A percentile compares a stretch with the other conserved stretches of the same genome.
phyloP scores from a whole-genome alignment of 192 early-diverging fungal species.

The Linnemannia zychae region DNA sequence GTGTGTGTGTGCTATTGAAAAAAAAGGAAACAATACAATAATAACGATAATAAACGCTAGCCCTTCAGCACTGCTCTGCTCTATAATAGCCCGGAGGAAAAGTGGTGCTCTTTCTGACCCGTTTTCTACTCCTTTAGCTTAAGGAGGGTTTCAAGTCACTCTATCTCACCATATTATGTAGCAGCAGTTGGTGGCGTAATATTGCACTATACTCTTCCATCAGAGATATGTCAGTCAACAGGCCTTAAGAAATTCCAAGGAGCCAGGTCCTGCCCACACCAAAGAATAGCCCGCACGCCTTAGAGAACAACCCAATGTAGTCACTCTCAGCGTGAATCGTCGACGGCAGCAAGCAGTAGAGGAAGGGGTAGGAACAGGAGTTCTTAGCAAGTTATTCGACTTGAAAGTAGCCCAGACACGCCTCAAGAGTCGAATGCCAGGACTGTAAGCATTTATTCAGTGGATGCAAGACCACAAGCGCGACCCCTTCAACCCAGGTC shows the following conservation, averaged over 20 bases:
- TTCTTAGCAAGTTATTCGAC: neutral
- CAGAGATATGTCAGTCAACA: slow-evolving; percentile 1
- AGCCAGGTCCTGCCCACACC: neutral
- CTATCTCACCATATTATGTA: too few species aligned
- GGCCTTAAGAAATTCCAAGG: neutral
- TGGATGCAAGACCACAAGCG: neutral
- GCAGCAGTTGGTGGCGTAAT: too few species aligned
- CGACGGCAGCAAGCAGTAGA: slow-evolving; percentile 11
- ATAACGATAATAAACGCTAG: too few species aligned
- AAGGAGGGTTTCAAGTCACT: too few species aligned
- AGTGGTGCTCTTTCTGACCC: too few species aligned
- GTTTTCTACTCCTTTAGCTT: too few species aligned
- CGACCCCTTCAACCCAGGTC: slow-evolving; percentile 8
- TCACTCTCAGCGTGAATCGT: slow-evolving; percentile 21
- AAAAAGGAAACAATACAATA: too few species aligned
- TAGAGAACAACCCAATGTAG: slow-evolving; percentile 14
- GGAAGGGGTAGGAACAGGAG: neutral
- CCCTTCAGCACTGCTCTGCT: too few species aligned
- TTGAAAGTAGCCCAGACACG: neutral
- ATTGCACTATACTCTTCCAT: slow-evolving; percentile 37
- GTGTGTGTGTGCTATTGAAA: too few species aligned
- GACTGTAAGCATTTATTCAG: slow-evolving; percentile 3
- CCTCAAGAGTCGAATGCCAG: neutral
- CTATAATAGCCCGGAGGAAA: too few species aligned
- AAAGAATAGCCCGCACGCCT: slow-evolving; percentile 3